Percentiles rank a stretch among this genome's conserved stretches.
Conservation (phyloP, 805 yeast species). For the Komagataella ulmi region DNA sequence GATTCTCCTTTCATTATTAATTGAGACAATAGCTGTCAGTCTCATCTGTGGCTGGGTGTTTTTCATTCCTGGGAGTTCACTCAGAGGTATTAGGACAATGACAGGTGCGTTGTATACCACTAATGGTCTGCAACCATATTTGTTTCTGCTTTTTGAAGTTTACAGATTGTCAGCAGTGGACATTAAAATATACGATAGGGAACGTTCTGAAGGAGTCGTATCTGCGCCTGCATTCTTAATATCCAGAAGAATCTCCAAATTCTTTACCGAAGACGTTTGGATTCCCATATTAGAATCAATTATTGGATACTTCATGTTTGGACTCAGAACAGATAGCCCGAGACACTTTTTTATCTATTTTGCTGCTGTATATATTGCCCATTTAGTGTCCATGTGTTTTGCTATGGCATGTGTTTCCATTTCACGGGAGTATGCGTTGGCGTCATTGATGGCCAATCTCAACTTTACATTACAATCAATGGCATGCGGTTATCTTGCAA, state of each 20-base stretch:
- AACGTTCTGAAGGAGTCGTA: slow-evolving; percentile 56
- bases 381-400: slow-evolving; percentile 39
- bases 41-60: slow-evolving; percentile 68
- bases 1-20: slow-evolving; percentile 27
- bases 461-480: slow-evolving; percentile 61
- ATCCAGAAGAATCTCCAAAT: slow-evolving; percentile 51
- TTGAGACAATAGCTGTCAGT: slow-evolving; percentile 37
- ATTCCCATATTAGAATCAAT: slow-evolving; percentile 44
- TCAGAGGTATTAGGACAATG: slow-evolving; percentile 53
- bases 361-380: slow-evolving; percentile 40
- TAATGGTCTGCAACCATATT: slow-evolving; percentile 39
- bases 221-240: slow-evolving; percentile 54
- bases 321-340: slow-evolving; percentile 34
- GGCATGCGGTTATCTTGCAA: slow-evolving; percentile 74
- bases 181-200: slow-evolving; percentile 47
- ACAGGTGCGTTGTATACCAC: slow-evolving; percentile 40
- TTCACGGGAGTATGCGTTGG: slow-evolving; percentile 46
- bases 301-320: slow-evolving; percentile 69
- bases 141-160: slow-evolving; percentile 42
- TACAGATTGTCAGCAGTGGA: slow-evolving; percentile 43
- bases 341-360: slow-evolving; percentile 51
- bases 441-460: slow-evolving; percentile 47
- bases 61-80: slow-evolving; percentile 41
- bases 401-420: slow-evolving; percentile 42
- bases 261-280: slow-evolving; percentile 57